A percentile compares a stretch with the other conserved stretches of the same genome.
Conservation (phyloP, 257 asterid genomes). For the Fraxinus anomala region DNA sequence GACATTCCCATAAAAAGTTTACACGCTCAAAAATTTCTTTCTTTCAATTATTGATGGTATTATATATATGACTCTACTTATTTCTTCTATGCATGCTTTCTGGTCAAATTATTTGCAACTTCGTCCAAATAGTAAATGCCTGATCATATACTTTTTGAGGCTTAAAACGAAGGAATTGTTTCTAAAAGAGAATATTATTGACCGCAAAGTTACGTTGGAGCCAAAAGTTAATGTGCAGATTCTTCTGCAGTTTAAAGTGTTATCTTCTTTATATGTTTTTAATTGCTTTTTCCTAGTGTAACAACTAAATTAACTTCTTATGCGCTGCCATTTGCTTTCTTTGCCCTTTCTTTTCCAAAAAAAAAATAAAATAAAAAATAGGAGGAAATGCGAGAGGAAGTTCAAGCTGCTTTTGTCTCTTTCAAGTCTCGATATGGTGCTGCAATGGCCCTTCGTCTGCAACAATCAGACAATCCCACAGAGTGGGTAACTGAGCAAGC, state of each 20-base stretch:
- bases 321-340: neutral
- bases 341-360: neutral
- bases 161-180: neutral
- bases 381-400: constrained; percentile 46
- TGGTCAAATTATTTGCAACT: neutral
- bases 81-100: neutral
- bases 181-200: neutral
- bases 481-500: constrained; percentile 92
- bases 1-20: constrained; percentile 14
- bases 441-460: constrained; percentile 63
- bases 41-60: neutral
- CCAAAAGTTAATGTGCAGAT: neutral
- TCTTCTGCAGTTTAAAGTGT: neutral
- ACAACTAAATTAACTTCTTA: neutral
- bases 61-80: neutral
- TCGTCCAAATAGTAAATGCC: neutral
- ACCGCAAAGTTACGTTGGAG: neutral
- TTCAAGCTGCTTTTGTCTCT: constrained; percentile 93
- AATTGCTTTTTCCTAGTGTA: neutral
- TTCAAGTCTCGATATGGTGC: constrained; percentile 84
- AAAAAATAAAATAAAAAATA: neutral
- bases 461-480: constrained; percentile 78
- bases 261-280: neutral
- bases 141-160: neutral
- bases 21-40: constrained; percentile 4